These are phyloP conservation scores for Saprolegnia diclina DNA, from an alignment of 352 stramenopile species.

Conservation along the genomic window DNA sequence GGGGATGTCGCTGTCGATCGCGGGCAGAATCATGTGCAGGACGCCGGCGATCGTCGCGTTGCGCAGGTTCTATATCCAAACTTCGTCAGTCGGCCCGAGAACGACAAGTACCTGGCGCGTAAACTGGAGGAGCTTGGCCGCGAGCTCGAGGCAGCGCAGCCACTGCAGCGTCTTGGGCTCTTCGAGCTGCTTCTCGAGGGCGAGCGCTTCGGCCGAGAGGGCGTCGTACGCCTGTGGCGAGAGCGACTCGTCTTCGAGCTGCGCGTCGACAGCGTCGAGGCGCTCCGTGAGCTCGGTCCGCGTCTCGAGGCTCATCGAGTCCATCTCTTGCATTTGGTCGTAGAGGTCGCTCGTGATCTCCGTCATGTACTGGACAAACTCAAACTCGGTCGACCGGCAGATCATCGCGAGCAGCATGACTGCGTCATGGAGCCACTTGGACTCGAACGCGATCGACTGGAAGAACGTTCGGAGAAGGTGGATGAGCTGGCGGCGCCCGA, in stretches of 20 bases:
- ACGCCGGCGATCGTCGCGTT: conserved; percentile 63
- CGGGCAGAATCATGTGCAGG: conserved; percentile 64
- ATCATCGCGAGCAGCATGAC: conserved; percentile 32
- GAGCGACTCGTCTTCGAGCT: conserved; percentile 47
- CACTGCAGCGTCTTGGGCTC: conserved; percentile 63
- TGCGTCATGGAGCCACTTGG: conserved; percentile 38
- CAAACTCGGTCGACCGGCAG: conserved; percentile 46
- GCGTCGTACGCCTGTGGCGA: conserved; percentile 49
- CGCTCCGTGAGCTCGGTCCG: conserved; percentile 42
- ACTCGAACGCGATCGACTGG: conserved; percentile 49
- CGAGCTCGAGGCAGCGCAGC: conserved; percentile 66
- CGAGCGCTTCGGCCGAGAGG: conserved; percentile 57
- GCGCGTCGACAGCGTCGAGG: conserved; percentile 62
- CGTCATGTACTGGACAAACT: conserved; percentile 71
- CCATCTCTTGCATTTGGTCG: conserved; percentile 49
- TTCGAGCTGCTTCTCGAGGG: conserved; percentile 59
- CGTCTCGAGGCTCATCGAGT: conserved; percentile 26
- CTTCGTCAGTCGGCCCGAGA: conserved; percentile 9
- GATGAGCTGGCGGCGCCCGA: conserved; percentile 62
- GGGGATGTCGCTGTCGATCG: conserved; percentile 69
- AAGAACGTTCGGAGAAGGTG: conserved; percentile 55
- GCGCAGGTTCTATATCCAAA: conserved; percentile 41
- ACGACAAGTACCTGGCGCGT: conserved; percentile 30
- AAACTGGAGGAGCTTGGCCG: conserved; percentile 64
- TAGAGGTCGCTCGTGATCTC: conserved; percentile 78